These are phyloP conservation scores for Saccharomycopsis sp. DNA, from an alignment of 805 yeast species.

Conservation along the genomic window DNA sequence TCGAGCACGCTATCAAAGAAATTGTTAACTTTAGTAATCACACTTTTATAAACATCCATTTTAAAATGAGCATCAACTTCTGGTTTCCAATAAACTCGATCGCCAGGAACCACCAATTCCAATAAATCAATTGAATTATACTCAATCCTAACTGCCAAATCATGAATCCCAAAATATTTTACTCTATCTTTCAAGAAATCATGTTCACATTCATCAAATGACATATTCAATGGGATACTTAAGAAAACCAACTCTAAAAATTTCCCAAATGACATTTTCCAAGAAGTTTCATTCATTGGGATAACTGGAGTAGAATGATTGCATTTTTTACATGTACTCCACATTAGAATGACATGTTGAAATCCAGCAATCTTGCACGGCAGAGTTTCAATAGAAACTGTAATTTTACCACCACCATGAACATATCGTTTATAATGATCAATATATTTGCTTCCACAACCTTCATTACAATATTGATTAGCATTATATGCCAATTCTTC, in stretches of 20 bases:
- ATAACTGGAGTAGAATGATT: slow-evolving; percentile 65
- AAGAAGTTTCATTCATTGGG: slow-evolving; percentile 79
- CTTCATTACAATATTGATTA: slow-evolving; percentile 60
- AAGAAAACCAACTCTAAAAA: slow-evolving; percentile 82
- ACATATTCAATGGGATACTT: slow-evolving; percentile 49
- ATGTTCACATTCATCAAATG: slow-evolving; percentile 65
- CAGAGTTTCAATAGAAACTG: slow-evolving; percentile 60
- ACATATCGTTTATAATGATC: slow-evolving; percentile 85
- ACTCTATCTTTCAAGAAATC: slow-evolving; percentile 77
- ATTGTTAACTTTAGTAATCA: slow-evolving; percentile 42
- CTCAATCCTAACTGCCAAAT: slow-evolving; percentile 71
- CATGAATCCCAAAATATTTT: slow-evolving; percentile 77
- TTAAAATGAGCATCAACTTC: slow-evolving; percentile 63
- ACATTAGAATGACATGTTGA: slow-evolving; percentile 62
- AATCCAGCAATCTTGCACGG: slow-evolving; percentile 51
- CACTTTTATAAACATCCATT: slow-evolving; percentile 48
- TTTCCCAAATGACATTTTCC: slow-evolving; percentile 90
- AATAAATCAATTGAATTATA: slow-evolving; percentile 68
- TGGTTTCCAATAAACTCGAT: slow-evolving; percentile 65
- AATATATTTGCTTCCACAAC: slow-evolving; percentile 61
- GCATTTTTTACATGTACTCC: slow-evolving; percentile 88
- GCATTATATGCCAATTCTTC: slow-evolving; percentile 74
- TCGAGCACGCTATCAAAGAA: slow-evolving; percentile 71
- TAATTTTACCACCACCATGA: slow-evolving; percentile 80
- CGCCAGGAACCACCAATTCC: slow-evolving; percentile 72